Percentiles rank a stretch among this genome's conserved stretches.
Conservation (phyloP, 768 basidiomycete species). For the Infundibulicybe gibba region DNA sequence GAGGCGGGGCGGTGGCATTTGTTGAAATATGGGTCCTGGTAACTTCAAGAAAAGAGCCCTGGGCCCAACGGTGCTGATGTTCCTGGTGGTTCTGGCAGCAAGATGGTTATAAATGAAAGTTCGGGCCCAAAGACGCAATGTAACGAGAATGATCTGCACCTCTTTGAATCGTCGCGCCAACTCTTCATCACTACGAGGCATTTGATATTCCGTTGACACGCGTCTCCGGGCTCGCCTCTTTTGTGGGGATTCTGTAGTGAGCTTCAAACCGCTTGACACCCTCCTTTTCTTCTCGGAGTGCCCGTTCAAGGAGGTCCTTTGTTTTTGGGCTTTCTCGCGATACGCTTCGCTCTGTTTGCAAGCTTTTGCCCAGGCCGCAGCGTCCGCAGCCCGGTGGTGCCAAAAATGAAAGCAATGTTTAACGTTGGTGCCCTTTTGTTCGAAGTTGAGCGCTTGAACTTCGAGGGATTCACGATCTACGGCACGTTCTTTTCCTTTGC, state of each 20-base stretch:
- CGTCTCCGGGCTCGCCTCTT: constrained; percentile 40
- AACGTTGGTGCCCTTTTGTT: constrained; percentile 33
- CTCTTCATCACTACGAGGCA: constrained; percentile 60
- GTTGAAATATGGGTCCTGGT: constrained; percentile 35
- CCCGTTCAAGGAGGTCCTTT: constrained; percentile 12
- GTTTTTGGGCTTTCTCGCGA: constrained; percentile 40
- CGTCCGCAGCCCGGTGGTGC: constrained; percentile 40
- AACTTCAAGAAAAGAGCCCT: constrained; percentile 60
- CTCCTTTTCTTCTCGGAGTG: constrained; percentile 29
- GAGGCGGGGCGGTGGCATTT: constrained; percentile 21
- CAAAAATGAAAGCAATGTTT: constrained; percentile 41
- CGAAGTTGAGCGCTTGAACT: constrained; percentile 39
- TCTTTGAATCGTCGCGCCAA: constrained; percentile 65
- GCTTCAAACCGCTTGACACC: constrained; percentile 17
- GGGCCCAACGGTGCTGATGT: constrained; percentile 70
- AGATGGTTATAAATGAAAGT: constrained; percentile 9
- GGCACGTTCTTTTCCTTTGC: constrained; percentile 15
- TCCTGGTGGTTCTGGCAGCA: constrained; percentile 62
- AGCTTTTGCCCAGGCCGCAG: constrained; percentile 59
- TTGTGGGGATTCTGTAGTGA: constrained; percentile 16
- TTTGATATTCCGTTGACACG: constrained; percentile 40
- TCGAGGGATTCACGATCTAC: constrained; percentile 31
- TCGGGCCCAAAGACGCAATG: constrained; percentile 10
- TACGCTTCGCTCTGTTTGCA: constrained; percentile 59
- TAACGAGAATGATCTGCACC: constrained; percentile 39